A percentile compares a stretch with the other conserved stretches of the same genome.
These are phyloP conservation scores for Wickerhamomyces tratensis DNA, from an alignment of 805 yeast genomes.

Conservation along the genomic window DNA sequence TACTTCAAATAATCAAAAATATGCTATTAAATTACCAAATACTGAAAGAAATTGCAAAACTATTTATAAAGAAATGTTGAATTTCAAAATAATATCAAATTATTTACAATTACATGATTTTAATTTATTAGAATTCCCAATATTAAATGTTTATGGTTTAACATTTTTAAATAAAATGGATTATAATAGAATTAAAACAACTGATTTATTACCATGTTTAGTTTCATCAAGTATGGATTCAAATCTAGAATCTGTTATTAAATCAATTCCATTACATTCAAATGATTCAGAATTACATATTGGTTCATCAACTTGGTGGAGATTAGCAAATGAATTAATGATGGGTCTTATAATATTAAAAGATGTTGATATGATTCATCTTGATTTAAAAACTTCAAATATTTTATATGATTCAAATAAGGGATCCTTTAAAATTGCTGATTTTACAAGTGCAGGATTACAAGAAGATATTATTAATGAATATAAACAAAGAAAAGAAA, in stretches of 20 bases:
- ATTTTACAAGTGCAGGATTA: constrained; percentile 32
- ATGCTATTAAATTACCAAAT: constrained; percentile 15
- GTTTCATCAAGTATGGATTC: constrained; percentile 4
- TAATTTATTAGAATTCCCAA: constrained; percentile 5
- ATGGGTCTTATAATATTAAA: constrained; percentile 17
- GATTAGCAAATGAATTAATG: constrained; percentile 18
- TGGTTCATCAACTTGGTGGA: constrained; percentile 22
- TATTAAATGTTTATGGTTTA: constrained; percentile 11
- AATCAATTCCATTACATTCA: not conserved
- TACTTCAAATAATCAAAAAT: not conserved
- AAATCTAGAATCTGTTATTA: constrained; percentile 18
- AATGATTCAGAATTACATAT: constrained; percentile 10
- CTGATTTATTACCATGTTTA: constrained; percentile 12
- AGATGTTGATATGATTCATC: constrained; percentile 27
- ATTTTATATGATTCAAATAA: constrained; percentile 20
- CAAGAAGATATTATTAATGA: constrained; percentile 10
- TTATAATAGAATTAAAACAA: constrained; percentile 4
- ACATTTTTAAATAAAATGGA: constrained; percentile 7
- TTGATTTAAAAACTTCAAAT: constrained; percentile 40
- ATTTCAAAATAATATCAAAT: constrained; percentile 8
- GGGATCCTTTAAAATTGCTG: constrained; percentile 29
- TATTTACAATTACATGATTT: constrained; percentile 3
- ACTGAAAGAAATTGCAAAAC: constrained; percentile 4
- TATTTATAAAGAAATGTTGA: constrained; percentile 12
- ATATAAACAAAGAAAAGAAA: constrained; percentile 7